A percentile compares a stretch with the other conserved stretches of the same genome.
Evolutionary conservation across 1,139 yeast species (phyloP).

Genomic region (Sugiyamaella novakii): DNA sequence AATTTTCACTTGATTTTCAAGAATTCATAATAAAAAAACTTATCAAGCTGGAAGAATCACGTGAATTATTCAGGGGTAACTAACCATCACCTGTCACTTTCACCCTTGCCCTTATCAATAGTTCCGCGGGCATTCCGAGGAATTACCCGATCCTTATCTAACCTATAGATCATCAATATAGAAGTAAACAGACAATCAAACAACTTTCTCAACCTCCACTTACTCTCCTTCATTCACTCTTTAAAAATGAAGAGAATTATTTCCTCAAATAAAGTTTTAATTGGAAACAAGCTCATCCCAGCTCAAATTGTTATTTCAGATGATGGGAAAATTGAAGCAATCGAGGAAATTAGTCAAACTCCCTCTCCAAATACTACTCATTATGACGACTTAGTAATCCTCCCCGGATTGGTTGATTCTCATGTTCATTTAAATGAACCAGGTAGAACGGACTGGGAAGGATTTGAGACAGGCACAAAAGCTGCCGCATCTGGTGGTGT

Average conservation of each 20-base stretch:
- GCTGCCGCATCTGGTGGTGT: constrained; percentile 96
- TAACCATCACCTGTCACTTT: no score
- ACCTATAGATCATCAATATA: no score
- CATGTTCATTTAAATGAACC: constrained; percentile 96
- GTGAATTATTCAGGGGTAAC: no score
- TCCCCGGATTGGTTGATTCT: constrained; percentile 92
- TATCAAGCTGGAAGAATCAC: no score
- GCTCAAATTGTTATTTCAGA: constrained; percentile 13
- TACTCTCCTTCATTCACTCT: no score
- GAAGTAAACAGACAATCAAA: no score
- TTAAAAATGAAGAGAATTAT: constrained; percentile 3
- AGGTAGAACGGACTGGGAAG: constrained; percentile 95
- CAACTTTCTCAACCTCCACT: no score
- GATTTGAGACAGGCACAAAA: constrained; percentile 88
- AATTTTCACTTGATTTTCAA: no score
- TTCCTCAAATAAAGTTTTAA: constrained; percentile 12
- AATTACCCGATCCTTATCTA: no score
- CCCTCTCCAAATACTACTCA: constrained; percentile 35
- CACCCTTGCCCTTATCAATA: no score
- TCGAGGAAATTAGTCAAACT: not conserved
- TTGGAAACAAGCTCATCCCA: constrained; percentile 8
- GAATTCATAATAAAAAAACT: no score
- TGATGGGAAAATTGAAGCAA: constrained; percentile 10
- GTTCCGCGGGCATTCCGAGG: no score
- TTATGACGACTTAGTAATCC: constrained; percentile 64